phyloP scores from a whole-genome alignment of 257 asterid genomes.

The Lavandula angustifolia region DNA sequence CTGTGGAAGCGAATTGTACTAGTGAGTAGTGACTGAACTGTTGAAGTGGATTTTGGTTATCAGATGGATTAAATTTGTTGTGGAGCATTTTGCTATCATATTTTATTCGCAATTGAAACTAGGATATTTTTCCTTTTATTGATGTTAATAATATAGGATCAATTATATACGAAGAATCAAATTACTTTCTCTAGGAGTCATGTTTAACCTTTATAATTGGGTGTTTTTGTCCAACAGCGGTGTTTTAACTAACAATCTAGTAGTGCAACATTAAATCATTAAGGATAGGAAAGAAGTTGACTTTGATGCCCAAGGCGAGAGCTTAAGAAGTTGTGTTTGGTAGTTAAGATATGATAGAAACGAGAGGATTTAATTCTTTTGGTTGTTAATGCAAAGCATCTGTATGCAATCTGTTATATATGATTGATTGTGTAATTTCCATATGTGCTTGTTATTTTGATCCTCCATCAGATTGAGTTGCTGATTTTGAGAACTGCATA shows the following conservation, averaged over 20 bases:
- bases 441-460: not conserved
- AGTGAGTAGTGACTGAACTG: conserved; percentile 1
- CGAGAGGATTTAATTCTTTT: not conserved
- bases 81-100: not conserved
- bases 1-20: conserved; percentile 23
- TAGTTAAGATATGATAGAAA: not conserved
- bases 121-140: conserved; percentile 1
- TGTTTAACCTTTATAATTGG: not conserved
- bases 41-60: not conserved
- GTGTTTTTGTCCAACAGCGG: not conserved
- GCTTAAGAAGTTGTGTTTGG: conserved; percentile 21
- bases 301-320: conserved; percentile 20
- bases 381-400: not conserved
- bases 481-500: not conserved
- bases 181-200: too few relatives aligned
- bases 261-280: conserved; percentile 6
- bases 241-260: not conserved
- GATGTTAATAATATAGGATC: not conserved
- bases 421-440: not conserved
- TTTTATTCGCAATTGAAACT: not conserved
- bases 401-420: conserved; percentile 3
- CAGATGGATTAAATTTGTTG: not conserved
- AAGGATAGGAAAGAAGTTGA: conserved; percentile 6
- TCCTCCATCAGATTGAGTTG: conserved; percentile 10
- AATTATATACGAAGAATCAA: not conserved